Evolutionary conservation across 2,329 filamentous ascomycete species (phyloP), one percentile per base, ranked within the genome.

Genomic region (Thielaviopsis ethacetica): DNA sequence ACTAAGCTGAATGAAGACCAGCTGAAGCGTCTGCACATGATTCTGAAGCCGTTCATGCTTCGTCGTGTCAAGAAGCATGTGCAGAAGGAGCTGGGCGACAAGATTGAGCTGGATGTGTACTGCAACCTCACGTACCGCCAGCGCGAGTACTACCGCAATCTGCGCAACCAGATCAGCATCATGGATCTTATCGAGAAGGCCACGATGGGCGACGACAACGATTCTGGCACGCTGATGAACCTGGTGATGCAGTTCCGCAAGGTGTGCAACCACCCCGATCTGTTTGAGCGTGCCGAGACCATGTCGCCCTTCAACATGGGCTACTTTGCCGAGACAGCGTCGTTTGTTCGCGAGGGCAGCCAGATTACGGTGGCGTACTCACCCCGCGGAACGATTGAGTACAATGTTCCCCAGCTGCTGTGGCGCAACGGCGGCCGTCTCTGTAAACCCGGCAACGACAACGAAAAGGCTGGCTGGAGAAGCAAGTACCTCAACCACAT

Each of bases 241-340:
- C 77, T 98, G 64, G 93, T 98, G 63, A 98, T 98, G 93, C 93
- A 98, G 72, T 98, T 98, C 80, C 83, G 93, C 66, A 98, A 98
- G 73, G 93, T 98, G 60, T 98, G 93, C 75, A 98, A 98, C 68
- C 93, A 98, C 69, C 93, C 93, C 0, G 93, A 98, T 72, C 73
- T 98, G 38, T 98, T 98, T 65, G 91, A 98, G 71, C 85, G 93
- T 53, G 91, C 91, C 10, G 91, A 97, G 62, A 95, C 89, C 9
- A 85, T 81, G 24, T 95, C 91, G 9, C 89, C 93, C 0, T 85
- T 91, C 66, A 86, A 88, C 0, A 83, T 86, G 65, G 82, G 84
- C n/a, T 82, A 85, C 68, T 98, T 91, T 71, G 93, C 91, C 15
- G 93, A 98, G 74, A 96, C 91, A 0, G 91, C 88, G 0, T 96